phyloP scores from a whole-genome alignment of 495 filamentous ascomycete genomes.

The Penicillium chermesinum region DNA sequence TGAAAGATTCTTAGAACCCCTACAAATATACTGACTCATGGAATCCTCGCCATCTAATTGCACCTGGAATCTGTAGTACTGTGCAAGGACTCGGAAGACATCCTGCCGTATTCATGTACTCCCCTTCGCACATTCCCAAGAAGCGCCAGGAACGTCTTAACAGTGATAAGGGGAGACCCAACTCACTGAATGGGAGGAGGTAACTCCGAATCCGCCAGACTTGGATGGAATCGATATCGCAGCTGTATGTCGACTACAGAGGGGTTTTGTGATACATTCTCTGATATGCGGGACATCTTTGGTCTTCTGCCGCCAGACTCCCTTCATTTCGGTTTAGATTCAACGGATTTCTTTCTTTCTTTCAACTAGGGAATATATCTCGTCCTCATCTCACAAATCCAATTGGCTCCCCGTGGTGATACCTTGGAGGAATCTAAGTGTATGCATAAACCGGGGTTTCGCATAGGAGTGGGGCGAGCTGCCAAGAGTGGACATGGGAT shows the following conservation, averaged over 20 bases:
- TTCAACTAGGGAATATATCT: too few species aligned
- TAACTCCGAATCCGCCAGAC: slow-evolving; percentile 31
- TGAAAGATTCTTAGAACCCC: slow-evolving; percentile 33
- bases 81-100: slow-evolving; percentile 22
- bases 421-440: too few species aligned
- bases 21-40: slow-evolving; percentile 38
- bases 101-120: slow-evolving; percentile 2
- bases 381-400: too few species aligned
- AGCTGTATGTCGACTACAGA: slow-evolving; percentile 26
- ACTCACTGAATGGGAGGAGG: slow-evolving; percentile 24
- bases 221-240: slow-evolving; percentile 32
- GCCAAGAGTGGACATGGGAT: too few species aligned
- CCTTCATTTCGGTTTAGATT: too few species aligned
- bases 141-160: slow-evolving; percentile 29
- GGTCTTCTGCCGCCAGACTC: too few species aligned
- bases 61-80: slow-evolving; percentile 42
- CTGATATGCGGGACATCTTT: not conserved
- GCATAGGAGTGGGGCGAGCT: too few species aligned
- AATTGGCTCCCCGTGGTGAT: too few species aligned
- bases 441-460: too few species aligned
- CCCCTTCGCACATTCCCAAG: slow-evolving; percentile 21
- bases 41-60: slow-evolving; percentile 33
- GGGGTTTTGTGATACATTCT: slow-evolving; percentile 33
- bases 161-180: slow-evolving; percentile 16
- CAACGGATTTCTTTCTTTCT: too few species aligned